These are phyloP conservation scores for Blastocystis sp. DNA, from an alignment of 352 stramenopile species.

Conservation along the genomic window DNA sequence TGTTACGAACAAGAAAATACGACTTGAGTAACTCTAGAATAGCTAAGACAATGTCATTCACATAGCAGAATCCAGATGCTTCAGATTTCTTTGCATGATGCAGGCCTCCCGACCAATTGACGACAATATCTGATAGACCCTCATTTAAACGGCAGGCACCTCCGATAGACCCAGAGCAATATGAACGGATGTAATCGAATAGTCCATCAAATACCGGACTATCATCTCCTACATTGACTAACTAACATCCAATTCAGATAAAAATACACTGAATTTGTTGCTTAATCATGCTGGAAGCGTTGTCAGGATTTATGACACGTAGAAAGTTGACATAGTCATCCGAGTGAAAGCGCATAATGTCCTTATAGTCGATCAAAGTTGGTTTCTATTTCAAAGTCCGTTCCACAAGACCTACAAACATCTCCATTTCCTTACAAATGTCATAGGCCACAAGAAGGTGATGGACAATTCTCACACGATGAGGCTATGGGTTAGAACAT, in stretches of 20 bases:
- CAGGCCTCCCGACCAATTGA: constrained; percentile 97
- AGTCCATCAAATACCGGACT: constrained; percentile 98
- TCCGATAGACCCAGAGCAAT: constrained; percentile 91
- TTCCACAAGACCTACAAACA: constrained; percentile 80
- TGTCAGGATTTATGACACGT: constrained; percentile 92
- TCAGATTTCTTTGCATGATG: constrained; percentile 98
- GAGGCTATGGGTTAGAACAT: constrained; percentile 76
- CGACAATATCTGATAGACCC: constrained; percentile 90
- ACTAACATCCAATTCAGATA: not conserved
- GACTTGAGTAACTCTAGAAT: constrained; percentile 96
- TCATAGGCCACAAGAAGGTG: constrained; percentile 99
- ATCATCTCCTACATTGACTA: constrained; percentile 97
- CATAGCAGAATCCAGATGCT: constrained; percentile 96
- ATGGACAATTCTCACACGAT: constrained; percentile 97
- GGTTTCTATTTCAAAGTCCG: constrained; percentile 77
- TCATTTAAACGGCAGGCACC: constrained; percentile 92
- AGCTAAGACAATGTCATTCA: constrained; percentile 97
- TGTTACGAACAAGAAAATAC: constrained; percentile 55
- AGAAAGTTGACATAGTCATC: constrained; percentile 99
- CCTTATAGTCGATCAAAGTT: constrained; percentile 87
- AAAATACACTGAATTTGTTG: constrained; percentile 35
- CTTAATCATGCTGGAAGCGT: constrained; percentile 74
- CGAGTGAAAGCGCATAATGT: constrained; percentile 97
- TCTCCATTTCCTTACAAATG: constrained; percentile 97
- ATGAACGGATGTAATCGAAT: constrained; percentile 97